Conservation (phyloP, 1,139 yeast species). For the Diutina neorugosa region DNA sequence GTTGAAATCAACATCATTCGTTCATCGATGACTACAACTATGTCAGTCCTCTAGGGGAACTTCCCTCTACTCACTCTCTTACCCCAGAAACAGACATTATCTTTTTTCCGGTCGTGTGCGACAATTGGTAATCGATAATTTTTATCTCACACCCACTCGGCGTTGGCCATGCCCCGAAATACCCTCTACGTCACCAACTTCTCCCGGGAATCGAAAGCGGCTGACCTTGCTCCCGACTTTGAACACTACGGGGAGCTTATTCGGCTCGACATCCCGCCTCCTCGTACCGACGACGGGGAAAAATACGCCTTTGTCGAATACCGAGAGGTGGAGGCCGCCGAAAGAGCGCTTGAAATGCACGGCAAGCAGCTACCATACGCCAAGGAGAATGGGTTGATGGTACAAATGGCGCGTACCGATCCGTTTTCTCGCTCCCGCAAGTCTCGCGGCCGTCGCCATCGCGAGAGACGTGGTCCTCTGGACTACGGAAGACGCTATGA, state of each 20-base stretch:
- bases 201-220: slow-evolving; percentile 46
- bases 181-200: slow-evolving; percentile 58
- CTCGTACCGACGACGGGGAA: slow-evolving; percentile 49
- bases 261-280: slow-evolving; percentile 61
- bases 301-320: slow-evolving; percentile 69
- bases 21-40: too few species aligned
- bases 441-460: slow-evolving; percentile 12
- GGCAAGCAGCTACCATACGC: slow-evolving; percentile 32
- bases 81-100: not conserved
- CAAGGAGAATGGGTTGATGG: slow-evolving; percentile 29
- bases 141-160: not conserved
- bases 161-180: slow-evolving; percentile 32
- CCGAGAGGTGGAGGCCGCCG: slow-evolving; percentile 47
- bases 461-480: slow-evolving; percentile 10
- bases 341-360: slow-evolving; percentile 44
- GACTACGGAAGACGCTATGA: not conserved
- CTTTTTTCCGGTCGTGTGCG: not conserved
- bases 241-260: slow-evolving; percentile 58
- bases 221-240: slow-evolving; percentile 55
- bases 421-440: slow-evolving; percentile 19
- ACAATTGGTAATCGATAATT: too few species aligned
- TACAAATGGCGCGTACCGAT: slow-evolving; percentile 48
- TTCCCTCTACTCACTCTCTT: too few species aligned
- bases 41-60: too few species aligned
- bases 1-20: too few species aligned